Evolutionary conservation across 305 asterid genomes (phyloP), one percentile per base, ranked within the genome.

Genomic region (Stenogyne calaminthoides): DNA sequence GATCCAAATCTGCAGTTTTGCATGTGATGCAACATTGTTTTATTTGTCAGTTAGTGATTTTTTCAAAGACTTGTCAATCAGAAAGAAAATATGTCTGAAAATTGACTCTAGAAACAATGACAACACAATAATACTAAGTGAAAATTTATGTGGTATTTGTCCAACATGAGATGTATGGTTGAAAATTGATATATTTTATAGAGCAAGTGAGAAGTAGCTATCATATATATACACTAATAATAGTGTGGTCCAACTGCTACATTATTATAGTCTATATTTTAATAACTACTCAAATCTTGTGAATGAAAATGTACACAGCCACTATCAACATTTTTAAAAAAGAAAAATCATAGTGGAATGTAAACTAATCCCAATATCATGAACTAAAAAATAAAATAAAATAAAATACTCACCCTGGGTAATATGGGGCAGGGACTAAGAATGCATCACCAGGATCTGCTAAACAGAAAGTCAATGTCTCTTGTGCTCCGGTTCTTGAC

Each of bases 401-500:
- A 42, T 5, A n/a, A 5, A 16, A 25, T 10, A 69, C 84, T 67
- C 64, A 90, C 96, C 86, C 97, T 5, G 95, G 95, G 73, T 90
- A 90, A 49, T 90, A 90, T 14, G 95, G 97, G 0, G 97, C 83
- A 0, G 97, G 97, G 8, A 90, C 90, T 74, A 90, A 70, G 54
- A 90, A 81, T 7, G 96, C 95, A 9, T 90, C 95, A n/a, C 91
- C 92, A 1, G 83, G 89, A 67, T 90, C 85, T 27, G 89, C 96
- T 81, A 90, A 80, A 67, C 96, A 90, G 76, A 90, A 87, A 9
- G 91, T 82, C 37, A 88, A 69, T 4, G 79, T 84, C 77, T 90
- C 96, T 32, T 81, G 86, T 62, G 91, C 96, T 16, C 92, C 95
- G 12, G 96, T 90, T 42, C 96, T 7, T 95, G 95, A 15, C 96